Percentiles rank a stretch among this genome's conserved stretches.
Conservation (phyloP, 202 grass and related monocot species). For the Dendrocalamus latiflorus region DNA sequence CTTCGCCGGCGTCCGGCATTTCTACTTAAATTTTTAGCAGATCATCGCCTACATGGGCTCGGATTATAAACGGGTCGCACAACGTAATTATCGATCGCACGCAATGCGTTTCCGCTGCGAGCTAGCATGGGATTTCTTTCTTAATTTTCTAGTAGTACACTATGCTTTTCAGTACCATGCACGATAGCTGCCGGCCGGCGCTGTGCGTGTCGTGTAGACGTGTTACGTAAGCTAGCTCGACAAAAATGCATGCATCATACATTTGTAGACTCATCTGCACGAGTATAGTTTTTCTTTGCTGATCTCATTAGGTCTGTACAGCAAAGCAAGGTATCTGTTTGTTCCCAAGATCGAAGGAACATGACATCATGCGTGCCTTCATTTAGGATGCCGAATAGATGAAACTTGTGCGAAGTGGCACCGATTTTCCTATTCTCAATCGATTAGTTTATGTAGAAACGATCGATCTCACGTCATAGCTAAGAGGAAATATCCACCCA, state of each 20-base stretch:
- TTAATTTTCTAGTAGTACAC: neutral
- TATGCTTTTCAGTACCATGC: conserved; percentile 28
- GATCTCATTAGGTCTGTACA: neutral
- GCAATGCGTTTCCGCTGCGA: conserved; percentile 26
- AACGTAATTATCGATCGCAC: conserved; percentile 4
- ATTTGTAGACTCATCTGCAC: neutral
- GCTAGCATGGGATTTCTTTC: conserved; percentile 17
- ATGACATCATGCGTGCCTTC: neutral
- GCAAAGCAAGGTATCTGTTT: conserved; percentile 22
- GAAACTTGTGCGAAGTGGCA: neutral
- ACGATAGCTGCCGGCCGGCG: conserved; percentile 10
- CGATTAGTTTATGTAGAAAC: neutral
- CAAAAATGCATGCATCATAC: neutral
- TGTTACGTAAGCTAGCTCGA: conserved; percentile 8
- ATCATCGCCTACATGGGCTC: neutral
- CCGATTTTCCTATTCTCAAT: neutral
- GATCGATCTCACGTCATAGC: neutral
- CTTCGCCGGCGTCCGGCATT: neutral
- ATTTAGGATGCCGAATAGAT: neutral
- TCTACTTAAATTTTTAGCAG: neutral
- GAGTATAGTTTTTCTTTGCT: neutral
- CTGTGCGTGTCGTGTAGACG: neutral
- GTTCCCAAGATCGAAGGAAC: conserved; percentile 4
- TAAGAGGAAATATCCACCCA: neutral
- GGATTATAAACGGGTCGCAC: conserved; percentile 14